Percentiles rank a stretch among this genome's conserved stretches.
Evolutionary conservation across 2,329 filamentous ascomycete genomes (phyloP).

Genomic region (Diplodia intermedia): DNA sequence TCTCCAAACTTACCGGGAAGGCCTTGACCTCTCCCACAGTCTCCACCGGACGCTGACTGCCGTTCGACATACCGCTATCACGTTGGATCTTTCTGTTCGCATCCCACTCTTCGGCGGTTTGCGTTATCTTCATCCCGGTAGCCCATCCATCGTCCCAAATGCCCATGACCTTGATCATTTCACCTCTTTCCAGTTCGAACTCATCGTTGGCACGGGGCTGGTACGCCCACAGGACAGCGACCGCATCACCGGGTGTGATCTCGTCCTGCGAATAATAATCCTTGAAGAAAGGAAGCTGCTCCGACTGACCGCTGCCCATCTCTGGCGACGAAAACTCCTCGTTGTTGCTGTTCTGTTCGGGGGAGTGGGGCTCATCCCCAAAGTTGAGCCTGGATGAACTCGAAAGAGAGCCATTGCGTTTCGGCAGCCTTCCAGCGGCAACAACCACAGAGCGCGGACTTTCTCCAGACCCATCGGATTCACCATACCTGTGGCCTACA

Average conservation of each 20-base stretch:
- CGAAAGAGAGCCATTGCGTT: constrained; percentile 86
- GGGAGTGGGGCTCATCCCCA: constrained; percentile 70
- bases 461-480: constrained; percentile 16
- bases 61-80: constrained; percentile 91
- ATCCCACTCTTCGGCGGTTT: constrained; percentile 90
- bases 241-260: constrained; percentile 88
- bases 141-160: constrained; percentile 99
- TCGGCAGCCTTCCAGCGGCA: constrained; percentile 59
- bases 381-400: constrained; percentile 77
- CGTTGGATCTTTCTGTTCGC: constrained; percentile 76
- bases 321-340: constrained; percentile 84
- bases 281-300: constrained; percentile 95
- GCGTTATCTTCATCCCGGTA: constrained; percentile 82
- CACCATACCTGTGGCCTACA: constrained; percentile 41
- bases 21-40: constrained; percentile 86
- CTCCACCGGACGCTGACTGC: constrained; percentile 57
- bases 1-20: constrained; percentile 68
- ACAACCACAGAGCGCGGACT: constrained; percentile 27
- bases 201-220: constrained; percentile 93
- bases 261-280: constrained; percentile 99
- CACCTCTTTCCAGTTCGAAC: constrained; percentile 89
- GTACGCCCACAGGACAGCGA: constrained; percentile 95
- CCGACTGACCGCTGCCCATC: constrained; percentile 86
- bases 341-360: constrained; percentile 43
- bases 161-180: constrained; percentile 97